phyloP scores from a whole-genome alignment of 2,329 filamentous ascomycete species.

The Arthrobotrys sphaeroides region DNA sequence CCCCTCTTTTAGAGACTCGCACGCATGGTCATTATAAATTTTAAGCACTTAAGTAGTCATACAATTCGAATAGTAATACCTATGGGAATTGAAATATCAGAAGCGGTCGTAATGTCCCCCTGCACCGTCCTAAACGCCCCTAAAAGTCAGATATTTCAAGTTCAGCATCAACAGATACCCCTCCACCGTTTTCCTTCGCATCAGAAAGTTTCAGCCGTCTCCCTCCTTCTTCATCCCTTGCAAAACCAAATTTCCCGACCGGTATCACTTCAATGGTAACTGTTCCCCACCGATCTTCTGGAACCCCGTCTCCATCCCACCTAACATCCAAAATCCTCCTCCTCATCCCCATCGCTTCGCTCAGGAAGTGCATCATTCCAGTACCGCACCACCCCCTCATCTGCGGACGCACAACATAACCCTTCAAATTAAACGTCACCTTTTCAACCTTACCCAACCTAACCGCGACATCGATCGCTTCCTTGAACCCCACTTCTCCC shows the following conservation, averaged over 20 bases:
- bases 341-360: neutral
- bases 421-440: constrained; percentile 21
- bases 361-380: constrained; percentile 11
- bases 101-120: too few species aligned
- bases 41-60: too few species aligned
- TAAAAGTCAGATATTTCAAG: too few species aligned
- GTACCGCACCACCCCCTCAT: constrained; percentile 37
- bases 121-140: too few species aligned
- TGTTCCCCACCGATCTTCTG: neutral
- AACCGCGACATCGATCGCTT: constrained; percentile 13
- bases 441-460: neutral
- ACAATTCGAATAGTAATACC: too few species aligned
- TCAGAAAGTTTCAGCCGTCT: neutral
- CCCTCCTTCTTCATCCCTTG: neutral
- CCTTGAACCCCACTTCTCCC: constrained; percentile 2
- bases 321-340: neutral
- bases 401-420: neutral
- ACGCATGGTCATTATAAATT: too few species aligned
- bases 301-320: constrained; percentile 8
- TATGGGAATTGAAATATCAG: too few species aligned
- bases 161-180: neutral
- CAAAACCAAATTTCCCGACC: neutral
- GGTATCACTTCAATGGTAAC: constrained; percentile 12
- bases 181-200: neutral
- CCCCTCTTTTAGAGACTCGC: too few species aligned